Conservation (phyloP, 2,329 filamentous ascomycete genomes). For the Septoria petroselini region DNA sequence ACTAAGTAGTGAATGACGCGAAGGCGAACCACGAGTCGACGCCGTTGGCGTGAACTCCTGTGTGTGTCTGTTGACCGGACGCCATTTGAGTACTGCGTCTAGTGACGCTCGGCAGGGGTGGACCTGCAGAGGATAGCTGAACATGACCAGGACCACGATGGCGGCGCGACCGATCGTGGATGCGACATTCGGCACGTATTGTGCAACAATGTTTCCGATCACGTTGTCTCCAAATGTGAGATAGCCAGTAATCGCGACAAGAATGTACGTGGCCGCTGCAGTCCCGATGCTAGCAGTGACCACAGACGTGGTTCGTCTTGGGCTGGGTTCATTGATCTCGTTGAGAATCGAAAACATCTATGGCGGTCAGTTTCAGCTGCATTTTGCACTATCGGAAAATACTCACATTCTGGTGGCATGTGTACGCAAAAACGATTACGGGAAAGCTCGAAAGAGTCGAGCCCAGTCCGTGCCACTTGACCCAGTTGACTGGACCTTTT, state of each 20-base stretch:
- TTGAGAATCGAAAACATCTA: slow-evolving; percentile 99
- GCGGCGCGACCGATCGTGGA: slow-evolving; percentile 92
- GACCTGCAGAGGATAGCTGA: slow-evolving; percentile 91
- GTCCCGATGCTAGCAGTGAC: slow-evolving; percentile 81
- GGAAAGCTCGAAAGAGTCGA: slow-evolving; percentile 81
- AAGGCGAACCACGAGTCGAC: slow-evolving; percentile 31
- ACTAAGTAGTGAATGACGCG: slow-evolving; percentile 31
- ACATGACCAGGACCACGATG: slow-evolving; percentile 93
- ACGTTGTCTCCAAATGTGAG: slow-evolving; percentile 90
- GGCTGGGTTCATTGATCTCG: slow-evolving; percentile 83
- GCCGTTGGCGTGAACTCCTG: slow-evolving; percentile 31
- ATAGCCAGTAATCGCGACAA: slow-evolving; percentile 93
- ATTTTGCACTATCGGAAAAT: slow-evolving; percentile 3
- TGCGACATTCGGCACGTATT: slow-evolving; percentile 75
- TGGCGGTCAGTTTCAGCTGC: slow-evolving; percentile 15
- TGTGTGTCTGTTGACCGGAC: slow-evolving; percentile 49
- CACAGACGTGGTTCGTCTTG: slow-evolving; percentile 72
- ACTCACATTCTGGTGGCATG: slow-evolving; percentile 93
- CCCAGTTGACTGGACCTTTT: slow-evolving; percentile 69
- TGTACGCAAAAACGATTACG: slow-evolving; percentile 98
- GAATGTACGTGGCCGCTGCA: slow-evolving; percentile 79
- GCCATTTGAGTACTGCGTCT: slow-evolving; percentile 91
- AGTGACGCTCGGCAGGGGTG: slow-evolving; percentile 95
- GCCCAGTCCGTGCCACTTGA: slow-evolving; percentile 76
- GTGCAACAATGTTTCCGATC: slow-evolving; percentile 86